Base-by-base conservation (phyloP, 2,329 filamentous ascomycete genomes). In the Chalaropsis thielavioides region DNA sequence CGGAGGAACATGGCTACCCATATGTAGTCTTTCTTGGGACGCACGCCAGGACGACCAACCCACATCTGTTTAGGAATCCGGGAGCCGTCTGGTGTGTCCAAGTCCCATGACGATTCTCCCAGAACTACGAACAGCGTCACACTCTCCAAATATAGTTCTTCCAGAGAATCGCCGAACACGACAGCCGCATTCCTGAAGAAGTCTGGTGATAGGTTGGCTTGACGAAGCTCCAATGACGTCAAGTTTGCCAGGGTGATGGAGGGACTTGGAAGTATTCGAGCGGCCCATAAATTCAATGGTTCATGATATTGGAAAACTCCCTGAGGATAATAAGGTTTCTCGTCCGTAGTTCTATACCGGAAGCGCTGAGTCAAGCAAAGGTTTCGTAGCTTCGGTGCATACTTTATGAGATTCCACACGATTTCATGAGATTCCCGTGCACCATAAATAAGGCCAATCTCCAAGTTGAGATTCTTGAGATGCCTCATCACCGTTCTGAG, bases 381-480 rank as follows among this genome's bases (percentile, higher is more conserved):
- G 17, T 15, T 58, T 19, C n/a, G 10, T n/a, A 58, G 54, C 15
- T 35, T n/a, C n/a, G 54, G 27, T 15, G 54, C 54, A 58, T 17
- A 58, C 5, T 58, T 38, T 13, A 58, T 8, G 3, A 58, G 10
- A 7, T 31, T 13, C 54, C 54, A 61, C 10, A 46, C 19, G 15
- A 31, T 22, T 11, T 24, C 24, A 17, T 35, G 59, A 4, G 15
- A 46, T 46, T 15, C 13, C 19, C 13, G 0, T 4, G 38, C 11
- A 41, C 24, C 41, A 19, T 27, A 43, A 13, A 40, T 22, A 22
- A 54, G 19, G 17, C 41, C 81, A 51, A 51, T 51, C 69, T 1
- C 76, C 77, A 61, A 82, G 68, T 43, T 80, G 19, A 82, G 72
- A 62, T 79, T 74, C 68, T 77, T 73, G 17, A 83, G 69, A 1